Conservation (phyloP, 2,329 filamentous ascomycete genomes). For the Fusarium sp. region DNA sequence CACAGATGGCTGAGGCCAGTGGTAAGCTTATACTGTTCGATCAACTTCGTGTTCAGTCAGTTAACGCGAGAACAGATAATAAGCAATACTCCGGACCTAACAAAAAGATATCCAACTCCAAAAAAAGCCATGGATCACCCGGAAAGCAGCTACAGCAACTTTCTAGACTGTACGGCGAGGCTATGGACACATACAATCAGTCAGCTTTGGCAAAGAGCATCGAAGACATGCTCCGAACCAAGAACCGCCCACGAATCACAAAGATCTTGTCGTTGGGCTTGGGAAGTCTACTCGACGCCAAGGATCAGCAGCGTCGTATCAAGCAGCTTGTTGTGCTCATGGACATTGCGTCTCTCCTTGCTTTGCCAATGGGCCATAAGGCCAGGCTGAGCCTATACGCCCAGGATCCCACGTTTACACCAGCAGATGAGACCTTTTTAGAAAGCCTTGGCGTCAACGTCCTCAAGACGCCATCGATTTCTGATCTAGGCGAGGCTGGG, state of each 20-base stretch:
- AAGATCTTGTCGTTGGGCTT: constrained; percentile 37
- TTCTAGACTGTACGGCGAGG: constrained; percentile 27
- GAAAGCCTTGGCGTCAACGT: constrained; percentile 29
- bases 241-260: constrained; percentile 32
- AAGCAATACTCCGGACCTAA: not conserved
- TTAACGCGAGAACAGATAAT: constrained; percentile 3
- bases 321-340: constrained; percentile 42
- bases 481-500: constrained; percentile 37
- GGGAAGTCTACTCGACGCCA: constrained; percentile 36
- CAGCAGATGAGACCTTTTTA: constrained; percentile 36
- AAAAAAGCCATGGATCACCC: constrained; percentile 15
- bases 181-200: constrained; percentile 22
- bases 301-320: constrained; percentile 39
- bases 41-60: not conserved
- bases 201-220: constrained; percentile 29
- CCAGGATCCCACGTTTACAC: constrained; percentile 41
- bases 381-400: constrained; percentile 23
- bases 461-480: constrained; percentile 33
- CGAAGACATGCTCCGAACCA: constrained; percentile 34
- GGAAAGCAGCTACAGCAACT: constrained; percentile 36
- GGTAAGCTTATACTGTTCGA: constrained; percentile 6
- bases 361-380: not conserved
- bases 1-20: constrained; percentile 1
- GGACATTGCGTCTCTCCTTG: constrained; percentile 33
- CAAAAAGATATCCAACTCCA: constrained; percentile 13